These are phyloP conservation scores for Aphelidium insulamus DNA, from an alignment of 371 early-diverging fungal genomes.

Conservation along the genomic window DNA sequence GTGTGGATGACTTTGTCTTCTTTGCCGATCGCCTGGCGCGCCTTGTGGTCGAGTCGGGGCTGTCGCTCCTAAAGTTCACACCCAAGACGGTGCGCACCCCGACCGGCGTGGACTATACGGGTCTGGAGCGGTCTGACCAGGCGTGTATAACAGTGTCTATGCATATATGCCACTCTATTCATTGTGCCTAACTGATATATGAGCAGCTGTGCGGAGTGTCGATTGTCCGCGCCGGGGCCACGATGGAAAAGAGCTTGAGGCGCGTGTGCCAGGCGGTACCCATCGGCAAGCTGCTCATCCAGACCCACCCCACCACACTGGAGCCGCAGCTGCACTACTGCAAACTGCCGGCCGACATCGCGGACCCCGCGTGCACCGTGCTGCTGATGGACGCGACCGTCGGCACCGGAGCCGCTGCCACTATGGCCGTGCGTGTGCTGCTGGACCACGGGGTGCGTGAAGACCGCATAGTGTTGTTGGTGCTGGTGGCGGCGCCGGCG, in stretches of 20 bases:
- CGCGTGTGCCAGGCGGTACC: constrained; percentile 49
- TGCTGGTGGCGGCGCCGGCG: constrained; percentile 47
- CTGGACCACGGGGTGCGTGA: constrained; percentile 68
- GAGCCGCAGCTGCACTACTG: constrained; percentile 62
- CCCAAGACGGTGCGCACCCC: constrained; percentile 33
- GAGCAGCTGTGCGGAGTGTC: constrained; percentile 50
- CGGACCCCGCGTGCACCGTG: constrained; percentile 25
- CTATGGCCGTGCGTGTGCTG: constrained; percentile 79
- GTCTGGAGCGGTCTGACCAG: constrained; percentile 1
- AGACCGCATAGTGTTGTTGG: constrained; percentile 56
- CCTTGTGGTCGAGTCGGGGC: constrained; percentile 51
- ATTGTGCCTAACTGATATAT: no score
- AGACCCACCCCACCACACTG: constrained; percentile 49
- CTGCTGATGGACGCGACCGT: constrained; percentile 55
- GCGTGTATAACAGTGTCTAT: no score
- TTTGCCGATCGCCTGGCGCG: constrained; percentile 65
- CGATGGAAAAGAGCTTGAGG: constrained; percentile 67
- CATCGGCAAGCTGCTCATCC: constrained; percentile 72
- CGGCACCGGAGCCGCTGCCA: constrained; percentile 67
- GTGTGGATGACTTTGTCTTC: constrained; percentile 69
- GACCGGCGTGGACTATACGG: constrained; percentile 25
- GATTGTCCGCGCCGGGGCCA: constrained; percentile 62
- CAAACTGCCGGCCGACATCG: constrained; percentile 42
- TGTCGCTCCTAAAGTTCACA: constrained; percentile 33
- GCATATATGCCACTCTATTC: no score